Evolutionary conservation across 768 basidiomycete genomes (phyloP).

Genomic region (Guyanaporus albipodus): DNA sequence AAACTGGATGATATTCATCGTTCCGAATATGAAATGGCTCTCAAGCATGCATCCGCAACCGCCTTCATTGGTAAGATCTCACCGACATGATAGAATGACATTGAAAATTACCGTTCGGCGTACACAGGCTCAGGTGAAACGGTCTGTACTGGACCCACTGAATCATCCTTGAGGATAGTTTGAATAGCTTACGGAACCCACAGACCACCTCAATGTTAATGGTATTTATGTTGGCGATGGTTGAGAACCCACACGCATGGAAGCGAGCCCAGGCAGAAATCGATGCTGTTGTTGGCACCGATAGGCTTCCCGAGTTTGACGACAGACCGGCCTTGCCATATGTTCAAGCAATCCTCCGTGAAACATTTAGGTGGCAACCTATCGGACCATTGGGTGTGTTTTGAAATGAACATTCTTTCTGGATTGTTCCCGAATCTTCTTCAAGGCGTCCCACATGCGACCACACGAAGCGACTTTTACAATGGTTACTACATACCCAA

Average conservation of each 20-base stretch:
- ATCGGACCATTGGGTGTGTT: constrained; percentile 1
- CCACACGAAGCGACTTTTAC: constrained; percentile 38
- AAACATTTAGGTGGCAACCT: constrained; percentile 14
- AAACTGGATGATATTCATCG: constrained; percentile 3
- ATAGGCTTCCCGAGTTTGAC: constrained; percentile 7
- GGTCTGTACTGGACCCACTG: constrained; percentile 3
- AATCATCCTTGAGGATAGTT: not conserved
- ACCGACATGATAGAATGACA: too few relatives aligned
- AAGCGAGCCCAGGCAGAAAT: constrained; percentile 11
- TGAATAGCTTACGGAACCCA: not conserved
- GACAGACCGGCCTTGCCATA: constrained; percentile 9
- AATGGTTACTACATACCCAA: constrained; percentile 48
- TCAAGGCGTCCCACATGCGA: constrained; percentile 15
- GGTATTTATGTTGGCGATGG: constrained; percentile 14
- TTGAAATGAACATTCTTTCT: not conserved
- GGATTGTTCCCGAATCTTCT: too few relatives aligned
- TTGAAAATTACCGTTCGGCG: too few relatives aligned
- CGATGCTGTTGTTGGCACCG: constrained; percentile 4
- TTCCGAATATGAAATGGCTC: constrained; percentile 11
- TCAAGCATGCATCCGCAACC: constrained; percentile 14
- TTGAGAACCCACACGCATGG: constrained; percentile 8
- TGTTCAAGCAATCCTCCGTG: constrained; percentile 10
- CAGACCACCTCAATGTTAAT: not conserved
- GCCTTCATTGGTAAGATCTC: constrained; percentile 15
- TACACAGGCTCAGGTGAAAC: constrained; percentile 12